Percentiles rank a stretch among this genome's conserved stretches.
Conservation (phyloP, 2,329 filamentous ascomycete species). For the Aspergillus sp. region DNA sequence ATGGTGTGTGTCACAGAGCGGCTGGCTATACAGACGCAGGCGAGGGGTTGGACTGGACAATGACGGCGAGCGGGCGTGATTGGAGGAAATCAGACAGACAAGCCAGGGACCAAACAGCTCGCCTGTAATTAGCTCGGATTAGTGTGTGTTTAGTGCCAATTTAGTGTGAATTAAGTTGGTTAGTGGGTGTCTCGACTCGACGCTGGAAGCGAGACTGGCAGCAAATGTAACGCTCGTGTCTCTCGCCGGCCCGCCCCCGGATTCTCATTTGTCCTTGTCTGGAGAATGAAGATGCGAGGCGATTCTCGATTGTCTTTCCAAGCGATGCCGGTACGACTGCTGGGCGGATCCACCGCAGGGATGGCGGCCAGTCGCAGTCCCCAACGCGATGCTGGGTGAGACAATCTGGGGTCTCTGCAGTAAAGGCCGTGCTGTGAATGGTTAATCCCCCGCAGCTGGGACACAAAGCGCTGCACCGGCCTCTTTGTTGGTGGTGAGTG, state of each 20-base stretch:
- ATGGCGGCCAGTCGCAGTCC: neutral
- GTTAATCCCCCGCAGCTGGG: neutral
- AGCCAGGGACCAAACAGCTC: neutral
- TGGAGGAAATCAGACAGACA: neutral
- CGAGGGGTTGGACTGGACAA: neutral
- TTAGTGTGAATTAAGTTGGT: too few species aligned
- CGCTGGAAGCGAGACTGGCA: too few species aligned
- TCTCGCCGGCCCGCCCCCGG: slow-evolving; percentile 21
- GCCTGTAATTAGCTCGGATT: too few species aligned
- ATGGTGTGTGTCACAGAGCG: neutral
- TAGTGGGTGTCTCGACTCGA: too few species aligned
- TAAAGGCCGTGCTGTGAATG: neutral
- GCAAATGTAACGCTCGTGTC: slow-evolving; percentile 9
- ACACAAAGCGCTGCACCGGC: neutral
- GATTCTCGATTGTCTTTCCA: too few species aligned
- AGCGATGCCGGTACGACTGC: neutral
- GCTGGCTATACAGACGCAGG: neutral
- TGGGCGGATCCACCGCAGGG: neutral
- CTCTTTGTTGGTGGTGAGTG: neutral
- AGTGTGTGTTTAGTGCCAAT: too few species aligned
- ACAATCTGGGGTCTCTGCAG: neutral
- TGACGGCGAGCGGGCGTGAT: neutral
- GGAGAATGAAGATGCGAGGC: neutral
- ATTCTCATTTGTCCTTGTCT: slow-evolving; percentile 23
- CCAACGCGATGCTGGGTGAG: neutral